phyloP scores from a whole-genome alignment of 78 protist species.

The Dictyostelium capitatum region DNA sequence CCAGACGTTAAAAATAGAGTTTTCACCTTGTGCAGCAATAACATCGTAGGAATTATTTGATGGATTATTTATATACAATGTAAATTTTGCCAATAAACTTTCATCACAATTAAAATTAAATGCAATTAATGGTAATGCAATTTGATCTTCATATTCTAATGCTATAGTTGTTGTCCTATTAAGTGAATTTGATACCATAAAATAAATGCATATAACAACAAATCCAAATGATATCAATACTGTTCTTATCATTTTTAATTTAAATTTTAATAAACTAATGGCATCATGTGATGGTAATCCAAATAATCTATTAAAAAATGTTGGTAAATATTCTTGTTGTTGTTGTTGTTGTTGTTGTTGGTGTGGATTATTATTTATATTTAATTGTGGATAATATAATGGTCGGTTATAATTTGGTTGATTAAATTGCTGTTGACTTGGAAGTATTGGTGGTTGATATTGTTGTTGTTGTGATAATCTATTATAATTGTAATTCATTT shows the following conservation, averaged over 20 bases:
- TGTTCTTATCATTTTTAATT: neutral
- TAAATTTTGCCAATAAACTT: no score
- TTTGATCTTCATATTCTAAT: neutral
- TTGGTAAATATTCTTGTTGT: neutral
- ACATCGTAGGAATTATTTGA: no score
- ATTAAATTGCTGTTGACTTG: no score
- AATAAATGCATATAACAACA: neutral
- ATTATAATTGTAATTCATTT: no score
- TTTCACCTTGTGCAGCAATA: no score
- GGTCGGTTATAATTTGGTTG: no score
- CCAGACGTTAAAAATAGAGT: no score
- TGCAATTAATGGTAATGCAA: neutral
- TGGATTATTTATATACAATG: no score
- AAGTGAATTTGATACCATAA: neutral
- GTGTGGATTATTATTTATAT: no score
- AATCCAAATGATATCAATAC: neutral
- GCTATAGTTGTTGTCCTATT: neutral
- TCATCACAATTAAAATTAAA: neutral
- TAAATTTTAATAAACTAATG: slow-evolving; percentile 6
- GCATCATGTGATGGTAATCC: slow-evolving; percentile 5
- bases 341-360: neutral
- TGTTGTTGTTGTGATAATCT: no score
- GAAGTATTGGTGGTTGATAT: no score
- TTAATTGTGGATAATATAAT: no score
- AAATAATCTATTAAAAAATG: neutral